Percentiles rank a stretch among this genome's conserved stretches.
These are phyloP conservation scores for Fusarium luffae DNA, from an alignment of 2,329 filamentous ascomycete species.

Conservation along the genomic window DNA sequence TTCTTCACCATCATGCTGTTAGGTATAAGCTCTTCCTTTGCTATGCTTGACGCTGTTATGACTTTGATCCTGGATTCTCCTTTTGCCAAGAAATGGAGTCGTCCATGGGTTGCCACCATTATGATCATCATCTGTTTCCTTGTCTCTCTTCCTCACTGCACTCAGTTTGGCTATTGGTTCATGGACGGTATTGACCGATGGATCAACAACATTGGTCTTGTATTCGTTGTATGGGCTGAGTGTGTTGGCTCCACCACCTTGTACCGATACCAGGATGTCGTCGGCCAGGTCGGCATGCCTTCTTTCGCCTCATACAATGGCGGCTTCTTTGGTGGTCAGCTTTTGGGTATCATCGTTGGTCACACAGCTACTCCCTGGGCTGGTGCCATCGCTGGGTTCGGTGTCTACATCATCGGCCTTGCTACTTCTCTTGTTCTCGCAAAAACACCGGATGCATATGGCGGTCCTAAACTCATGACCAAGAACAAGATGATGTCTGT, in stretches of 20 bases:
- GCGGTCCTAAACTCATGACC: neutral
- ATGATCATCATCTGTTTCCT: neutral
- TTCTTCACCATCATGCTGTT: neutral
- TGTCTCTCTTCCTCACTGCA: neutral
- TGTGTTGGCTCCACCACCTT: neutral
- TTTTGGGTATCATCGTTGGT: neutral
- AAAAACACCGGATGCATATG: neutral
- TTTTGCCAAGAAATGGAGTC: neutral
- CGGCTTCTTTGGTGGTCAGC: neutral
- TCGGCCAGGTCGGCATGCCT: neutral
- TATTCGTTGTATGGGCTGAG: neutral
- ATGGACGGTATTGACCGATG: neutral
- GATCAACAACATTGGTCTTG: neutral
- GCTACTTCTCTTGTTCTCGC: neutral
- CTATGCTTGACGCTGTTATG: neutral
- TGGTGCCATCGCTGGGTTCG: neutral
- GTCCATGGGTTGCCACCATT: neutral
- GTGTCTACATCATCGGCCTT: neutral
- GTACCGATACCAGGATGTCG: neutral
- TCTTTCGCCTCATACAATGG: neutral
- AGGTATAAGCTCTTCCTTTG: neutral
- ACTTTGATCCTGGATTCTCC: neutral
- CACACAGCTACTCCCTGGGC: neutral
- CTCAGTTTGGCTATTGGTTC: neutral
- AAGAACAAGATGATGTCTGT: neutral